Evolutionary conservation across 2,329 filamentous ascomycete species (phyloP), one percentile per base, ranked within the genome.

Genomic region (Talaromyces sp.): DNA sequence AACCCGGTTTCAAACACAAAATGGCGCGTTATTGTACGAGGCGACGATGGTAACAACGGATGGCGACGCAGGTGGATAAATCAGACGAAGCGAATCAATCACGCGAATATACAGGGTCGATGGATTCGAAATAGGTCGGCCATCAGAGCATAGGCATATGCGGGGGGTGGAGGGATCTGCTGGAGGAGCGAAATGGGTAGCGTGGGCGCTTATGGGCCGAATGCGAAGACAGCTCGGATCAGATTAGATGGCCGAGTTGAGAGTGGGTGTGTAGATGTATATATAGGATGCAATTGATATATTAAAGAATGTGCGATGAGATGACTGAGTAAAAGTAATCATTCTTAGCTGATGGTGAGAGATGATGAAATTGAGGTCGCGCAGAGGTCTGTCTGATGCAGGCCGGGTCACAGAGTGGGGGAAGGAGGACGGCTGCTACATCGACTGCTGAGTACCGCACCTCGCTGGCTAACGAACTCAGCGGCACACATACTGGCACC

Each of bases 131-230:
- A 59, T 59, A 36, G 10, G 56, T 3, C 56, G 36, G 34, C 56
- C 56, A 59, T 59, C 56, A 40, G 36, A 4, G 36, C 22, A 59
- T 40, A 43, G 19, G 22, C 38, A 29, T 59, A 45, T 31, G 56
- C 36, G 56, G 56, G 56, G 56, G 34, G 4, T 10, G 36, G 34
- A 22, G 56, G 36, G 56, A 59, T 43, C 36, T 40, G 36, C 13
- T 59, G 56, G 56, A 25, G 34, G 56, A 31, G 22, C 22, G 38
- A 59, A 40, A 59, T 43, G 56, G 56, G 36, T 59, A 56, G 53
- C 53, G 53, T 56, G 31, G 53, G 53, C 53, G 53, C 53, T 56
- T 56, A 38, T 56, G 13, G 49, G 31, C 15, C 53, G 53, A 17
- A 56, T 38, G 31, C 31, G 53, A 43, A 43, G 17, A 36, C n/a